A percentile compares a stretch with the other conserved stretches of the same genome.
Evolutionary conservation across 2,329 filamentous ascomycete genomes (phyloP).

Genomic region (Alternaria sp.): DNA sequence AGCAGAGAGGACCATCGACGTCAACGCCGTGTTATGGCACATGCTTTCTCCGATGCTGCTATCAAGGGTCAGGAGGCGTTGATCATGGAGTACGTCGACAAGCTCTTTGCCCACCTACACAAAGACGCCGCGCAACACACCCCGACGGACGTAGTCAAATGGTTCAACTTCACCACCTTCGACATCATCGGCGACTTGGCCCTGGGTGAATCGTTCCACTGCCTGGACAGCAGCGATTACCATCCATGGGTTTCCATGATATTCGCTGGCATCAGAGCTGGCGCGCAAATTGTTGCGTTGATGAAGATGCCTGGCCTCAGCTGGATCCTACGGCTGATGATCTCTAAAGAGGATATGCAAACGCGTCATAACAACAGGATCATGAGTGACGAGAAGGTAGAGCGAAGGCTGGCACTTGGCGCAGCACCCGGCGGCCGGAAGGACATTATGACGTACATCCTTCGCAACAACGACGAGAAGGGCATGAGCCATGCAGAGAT

Average conservation of each 20-base stretch:
- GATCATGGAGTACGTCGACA: slow-evolving; percentile 39
- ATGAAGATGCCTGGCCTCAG: not conserved
- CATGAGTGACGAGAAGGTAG: not conserved
- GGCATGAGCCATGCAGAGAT: slow-evolving; percentile 35
- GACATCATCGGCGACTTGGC: slow-evolving; percentile 52
- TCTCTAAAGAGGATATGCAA: not conserved
- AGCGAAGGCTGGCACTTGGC: slow-evolving; percentile 1
- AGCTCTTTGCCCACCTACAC: not conserved
- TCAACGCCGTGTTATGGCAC: slow-evolving; percentile 34
- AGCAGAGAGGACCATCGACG: slow-evolving; percentile 31
- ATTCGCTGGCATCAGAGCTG: not conserved
- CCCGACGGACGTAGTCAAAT: slow-evolving; percentile 18
- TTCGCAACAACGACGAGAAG: slow-evolving; percentile 18
- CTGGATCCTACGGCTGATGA: not conserved
- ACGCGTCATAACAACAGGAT: not conserved
- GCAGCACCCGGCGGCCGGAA: not conserved
- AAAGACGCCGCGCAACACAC: not conserved
- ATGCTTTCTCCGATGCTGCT: slow-evolving; percentile 47
- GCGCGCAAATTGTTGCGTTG: not conserved
- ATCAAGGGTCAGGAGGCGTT: slow-evolving; percentile 44
- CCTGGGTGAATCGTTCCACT: slow-evolving; percentile 50
- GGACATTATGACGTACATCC: slow-evolving; percentile 16
- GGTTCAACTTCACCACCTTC: slow-evolving; percentile 48
- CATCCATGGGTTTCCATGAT: slow-evolving; percentile 39
- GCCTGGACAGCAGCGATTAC: slow-evolving; percentile 37